Conservation (phyloP, 2,329 filamentous ascomycete species). For the Claviceps citrina region DNA sequence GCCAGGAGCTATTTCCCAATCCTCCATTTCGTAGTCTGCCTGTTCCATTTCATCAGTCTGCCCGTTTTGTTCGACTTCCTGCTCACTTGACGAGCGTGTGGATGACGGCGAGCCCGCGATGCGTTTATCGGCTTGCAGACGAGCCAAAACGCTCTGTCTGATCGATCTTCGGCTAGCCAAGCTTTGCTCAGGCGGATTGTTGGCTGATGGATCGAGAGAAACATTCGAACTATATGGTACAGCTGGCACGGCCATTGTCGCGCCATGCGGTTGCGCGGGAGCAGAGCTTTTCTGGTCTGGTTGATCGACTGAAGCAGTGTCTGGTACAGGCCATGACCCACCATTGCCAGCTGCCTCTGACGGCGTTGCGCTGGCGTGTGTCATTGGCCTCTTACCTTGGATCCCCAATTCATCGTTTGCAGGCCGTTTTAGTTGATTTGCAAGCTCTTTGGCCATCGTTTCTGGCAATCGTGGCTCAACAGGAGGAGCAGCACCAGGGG, state of each 20-base stretch:
- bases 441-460: background rate
- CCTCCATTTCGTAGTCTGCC: conserved; percentile 6
- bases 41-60: background rate
- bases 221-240: background rate
- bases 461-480: conserved; percentile 3
- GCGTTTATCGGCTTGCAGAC: conserved; percentile 3
- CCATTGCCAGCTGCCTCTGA: background rate
- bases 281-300: too few relatives aligned
- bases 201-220: background rate
- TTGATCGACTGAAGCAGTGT: too few relatives aligned
- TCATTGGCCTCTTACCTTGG: background rate
- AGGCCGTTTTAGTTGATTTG: background rate
- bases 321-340: background rate
- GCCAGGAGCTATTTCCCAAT: conserved; percentile 27
- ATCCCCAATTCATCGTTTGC: background rate
- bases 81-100: background rate
- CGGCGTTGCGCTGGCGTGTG: background rate
- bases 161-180: background rate
- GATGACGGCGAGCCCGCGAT: background rate
- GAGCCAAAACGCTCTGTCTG: conserved; percentile 5
- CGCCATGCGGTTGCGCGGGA: too few relatives aligned
- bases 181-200: background rate
- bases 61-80: background rate
- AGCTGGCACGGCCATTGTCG: too few relatives aligned
- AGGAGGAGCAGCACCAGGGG: conserved; percentile 8